phyloP scores from a whole-genome alignment of 345 rosid species.

The Raphanus raphanistrum region DNA sequence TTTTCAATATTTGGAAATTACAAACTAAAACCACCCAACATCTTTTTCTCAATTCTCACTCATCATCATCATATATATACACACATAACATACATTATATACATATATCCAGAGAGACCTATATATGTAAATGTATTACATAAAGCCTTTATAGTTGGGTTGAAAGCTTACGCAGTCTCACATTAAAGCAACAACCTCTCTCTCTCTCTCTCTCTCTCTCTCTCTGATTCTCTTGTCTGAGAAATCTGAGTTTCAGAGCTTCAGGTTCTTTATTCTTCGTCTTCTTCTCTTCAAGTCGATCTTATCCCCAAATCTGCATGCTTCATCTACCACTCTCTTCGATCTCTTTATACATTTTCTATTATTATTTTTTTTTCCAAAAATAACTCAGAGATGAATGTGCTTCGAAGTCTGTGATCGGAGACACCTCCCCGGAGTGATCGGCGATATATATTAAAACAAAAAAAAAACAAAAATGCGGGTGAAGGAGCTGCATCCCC shows the following conservation, averaged over 20 bases:
- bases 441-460: not conserved
- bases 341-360: not conserved
- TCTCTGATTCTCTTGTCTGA: slow-evolving; percentile 31
- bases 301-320: slow-evolving; percentile 36
- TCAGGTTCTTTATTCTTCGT: slow-evolving; percentile 39
- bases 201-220: slow-evolving; percentile 19
- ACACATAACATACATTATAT: slow-evolving; percentile 3
- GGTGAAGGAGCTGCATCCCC: slow-evolving; percentile 90
- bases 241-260: slow-evolving; percentile 52
- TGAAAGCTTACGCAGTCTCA: slow-evolving; percentile 40
- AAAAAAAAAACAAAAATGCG: slow-evolving; percentile 52
- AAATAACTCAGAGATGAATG: not conserved
- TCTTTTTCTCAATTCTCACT: slow-evolving; percentile 16
- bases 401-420: slow-evolving; percentile 22
- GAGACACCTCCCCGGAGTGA: slow-evolving; percentile 17
- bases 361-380: no score
- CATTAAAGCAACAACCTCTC: slow-evolving; percentile 36
- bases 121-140: not conserved
- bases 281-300: slow-evolving; percentile 27
- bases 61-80: slow-evolving; percentile 13
- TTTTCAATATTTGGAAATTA: not conserved
- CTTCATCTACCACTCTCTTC: not conserved
- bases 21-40: slow-evolving; percentile 33
- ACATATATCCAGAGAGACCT: not conserved
- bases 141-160: slow-evolving; percentile 42